These are phyloP conservation scores for Penicillium argentinense DNA, from an alignment of 495 filamentous ascomycete species.

Conservation along the genomic window DNA sequence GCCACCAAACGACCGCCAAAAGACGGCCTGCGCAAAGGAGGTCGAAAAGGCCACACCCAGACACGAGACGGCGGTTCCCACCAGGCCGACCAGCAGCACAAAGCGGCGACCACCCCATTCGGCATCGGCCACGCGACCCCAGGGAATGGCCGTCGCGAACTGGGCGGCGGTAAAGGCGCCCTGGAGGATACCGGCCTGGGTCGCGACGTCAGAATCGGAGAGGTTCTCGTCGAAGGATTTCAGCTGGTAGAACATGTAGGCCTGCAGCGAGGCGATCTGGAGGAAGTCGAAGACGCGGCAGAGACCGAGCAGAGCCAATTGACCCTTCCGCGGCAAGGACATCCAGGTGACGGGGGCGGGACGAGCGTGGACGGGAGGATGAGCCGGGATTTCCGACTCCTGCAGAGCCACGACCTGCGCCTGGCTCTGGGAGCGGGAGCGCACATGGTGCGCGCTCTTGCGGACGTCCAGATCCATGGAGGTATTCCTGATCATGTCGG, in stretches of 20 bases:
- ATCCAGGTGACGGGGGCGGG: constrained; percentile 58
- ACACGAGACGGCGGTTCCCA: constrained; percentile 69
- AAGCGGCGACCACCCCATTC: constrained; percentile 70
- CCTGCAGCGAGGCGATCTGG: constrained; percentile 50
- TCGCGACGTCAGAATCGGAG: constrained; percentile 67
- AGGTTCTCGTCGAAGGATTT: constrained; percentile 67
- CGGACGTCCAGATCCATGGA: constrained; percentile 33
- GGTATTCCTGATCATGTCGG: constrained; percentile 33
- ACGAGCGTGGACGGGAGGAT: constrained; percentile 18
- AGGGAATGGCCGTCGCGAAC: constrained; percentile 81
- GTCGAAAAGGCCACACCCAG: constrained; percentile 80
- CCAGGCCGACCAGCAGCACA: constrained; percentile 71
- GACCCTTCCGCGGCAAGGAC: constrained; percentile 70
- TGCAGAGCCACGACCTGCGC: constrained; percentile 21
- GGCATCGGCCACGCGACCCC: constrained; percentile 76
- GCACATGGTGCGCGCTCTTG: constrained; percentile 29
- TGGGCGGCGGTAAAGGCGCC: constrained; percentile 80
- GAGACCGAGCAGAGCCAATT: constrained; percentile 71
- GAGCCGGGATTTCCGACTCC: constrained; percentile 15
- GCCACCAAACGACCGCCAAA: constrained; percentile 73
- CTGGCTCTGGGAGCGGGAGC: constrained; percentile 39
- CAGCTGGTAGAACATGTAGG: constrained; percentile 80
- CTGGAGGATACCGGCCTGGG: constrained; percentile 75
- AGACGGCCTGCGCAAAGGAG: constrained; percentile 67
- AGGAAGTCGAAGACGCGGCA: constrained; percentile 63